Evolutionary conservation across 2,329 filamentous ascomycete species (phyloP), one percentile per base, ranked within the genome.

Genomic region (Leptographium flavum): DNA sequence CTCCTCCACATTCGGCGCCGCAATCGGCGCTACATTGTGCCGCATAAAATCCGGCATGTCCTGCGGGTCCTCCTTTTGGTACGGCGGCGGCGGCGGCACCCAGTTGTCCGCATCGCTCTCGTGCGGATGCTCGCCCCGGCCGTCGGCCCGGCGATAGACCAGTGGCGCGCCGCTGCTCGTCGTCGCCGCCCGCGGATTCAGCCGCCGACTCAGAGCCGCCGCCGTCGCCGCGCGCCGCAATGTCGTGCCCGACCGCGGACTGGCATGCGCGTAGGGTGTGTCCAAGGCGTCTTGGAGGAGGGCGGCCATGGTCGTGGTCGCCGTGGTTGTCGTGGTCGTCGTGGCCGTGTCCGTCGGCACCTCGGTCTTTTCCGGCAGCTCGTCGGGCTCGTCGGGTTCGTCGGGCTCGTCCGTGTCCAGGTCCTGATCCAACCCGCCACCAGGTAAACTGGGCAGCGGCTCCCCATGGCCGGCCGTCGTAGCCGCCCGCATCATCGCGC

Each of bases 41-140:
- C 74, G 71, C 50, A 79, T 52, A 49, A 78, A 79, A 3, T 64
- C 68, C 2, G 74, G 74, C 45, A 74, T 50, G 52, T 76, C 73
- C 10, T 66, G 68, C 1, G 74, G 73, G 40, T 76, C 73, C 0
- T 83, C 78, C 45, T 76, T 74, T 35, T 79, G 76, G 54, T 93
- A 93, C 1, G 84, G 84, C 3, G 86, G 86, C 9, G 86, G 86
- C 5, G 86, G 86, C 5, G 85, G 83, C 5, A 87, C 82, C 86
- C 86, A 93, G 54, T 88, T 86, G 55, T 92, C 86, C 4, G 85
- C 84, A 58, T 92, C 85, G 51, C 84, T 90, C 60, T 92, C 85
- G 59, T 92, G 84, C 4, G 85, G 85, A 53, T 87, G 72, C 55
- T 88, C 81, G 36, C 74, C 69, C 36, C 79, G 70, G 7, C 80